Evolutionary conservation across 2,329 filamentous ascomycete genomes (phyloP).

Genomic region (Zymoseptoria ardabiliae): DNA sequence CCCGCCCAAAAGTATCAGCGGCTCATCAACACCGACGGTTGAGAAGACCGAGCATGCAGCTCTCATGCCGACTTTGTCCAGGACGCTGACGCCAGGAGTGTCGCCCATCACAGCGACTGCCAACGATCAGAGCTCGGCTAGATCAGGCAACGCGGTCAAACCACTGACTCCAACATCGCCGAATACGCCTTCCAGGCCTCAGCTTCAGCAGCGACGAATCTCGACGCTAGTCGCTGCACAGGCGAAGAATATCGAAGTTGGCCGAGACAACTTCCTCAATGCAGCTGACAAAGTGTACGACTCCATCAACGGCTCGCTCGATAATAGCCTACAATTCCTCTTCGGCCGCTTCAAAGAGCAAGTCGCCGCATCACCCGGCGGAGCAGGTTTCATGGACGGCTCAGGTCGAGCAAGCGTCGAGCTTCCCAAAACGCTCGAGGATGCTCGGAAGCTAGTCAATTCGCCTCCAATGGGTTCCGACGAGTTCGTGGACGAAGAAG

Average conservation of each 20-base stretch:
- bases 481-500: slow-evolving; percentile 24
- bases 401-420: not conserved
- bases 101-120: slow-evolving; percentile 23
- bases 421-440: slow-evolving; percentile 87
- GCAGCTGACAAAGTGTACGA: slow-evolving; percentile 90
- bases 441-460: slow-evolving; percentile 81
- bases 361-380: slow-evolving; percentile 36
- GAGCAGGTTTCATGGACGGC: not conserved
- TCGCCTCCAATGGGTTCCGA: slow-evolving; percentile 42
- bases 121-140: slow-evolving; percentile 15
- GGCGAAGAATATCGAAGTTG: slow-evolving; percentile 73
- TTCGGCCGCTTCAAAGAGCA: slow-evolving; percentile 79
- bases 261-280: slow-evolving; percentile 58
- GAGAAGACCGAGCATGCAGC: slow-evolving; percentile 33
- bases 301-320: slow-evolving; percentile 81
- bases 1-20: slow-evolving; percentile 48
- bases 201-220: slow-evolving; percentile 63
- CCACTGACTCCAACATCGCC: slow-evolving; percentile 19
- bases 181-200: slow-evolving; percentile 32
- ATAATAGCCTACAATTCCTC: slow-evolving; percentile 88
- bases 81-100: slow-evolving; percentile 30
- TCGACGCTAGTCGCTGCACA: slow-evolving; percentile 83
- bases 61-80: slow-evolving; percentile 23
- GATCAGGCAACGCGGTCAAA: slow-evolving; percentile 8
- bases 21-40: slow-evolving; percentile 41